A percentile compares a stretch with the other conserved stretches of the same genome.
Evolutionary conservation across 2,329 filamentous ascomycete genomes (phyloP).

Genomic region (Parafenestella ontariensis): DNA sequence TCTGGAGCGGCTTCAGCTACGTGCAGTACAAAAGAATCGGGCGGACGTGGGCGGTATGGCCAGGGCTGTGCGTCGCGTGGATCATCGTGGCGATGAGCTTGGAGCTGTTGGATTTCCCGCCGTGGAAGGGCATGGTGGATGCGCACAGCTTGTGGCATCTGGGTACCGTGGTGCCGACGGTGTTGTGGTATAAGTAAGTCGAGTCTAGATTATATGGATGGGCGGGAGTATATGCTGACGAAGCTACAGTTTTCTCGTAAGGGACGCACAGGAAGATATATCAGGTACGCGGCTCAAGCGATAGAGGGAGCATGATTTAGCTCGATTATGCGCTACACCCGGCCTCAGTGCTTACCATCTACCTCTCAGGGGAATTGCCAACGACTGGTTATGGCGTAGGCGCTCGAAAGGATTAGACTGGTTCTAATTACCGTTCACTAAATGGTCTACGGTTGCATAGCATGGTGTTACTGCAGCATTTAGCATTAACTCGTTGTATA

Average conservation of each 20-base stretch:
- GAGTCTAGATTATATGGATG: not conserved
- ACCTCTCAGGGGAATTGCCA: constrained; percentile 28
- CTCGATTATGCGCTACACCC: constrained; percentile 1
- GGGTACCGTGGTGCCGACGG: constrained; percentile 84
- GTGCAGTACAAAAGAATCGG: constrained; percentile 73
- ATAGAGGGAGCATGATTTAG: constrained; percentile 38
- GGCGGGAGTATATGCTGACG: constrained; percentile 21
- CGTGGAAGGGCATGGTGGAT: constrained; percentile 81
- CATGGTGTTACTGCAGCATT: not conserved
- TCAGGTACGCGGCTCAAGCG: constrained; percentile 76
- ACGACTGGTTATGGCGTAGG: constrained; percentile 25
- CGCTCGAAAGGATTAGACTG: constrained; percentile 17
- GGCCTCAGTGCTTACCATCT: constrained; percentile 27
- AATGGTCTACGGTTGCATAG: not conserved
- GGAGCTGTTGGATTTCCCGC: constrained; percentile 93
- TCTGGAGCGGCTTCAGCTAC: constrained; percentile 88
- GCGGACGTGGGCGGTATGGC: constrained; percentile 84
- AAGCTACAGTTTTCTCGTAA: constrained; percentile 77
- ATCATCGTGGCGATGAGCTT: constrained; percentile 92
- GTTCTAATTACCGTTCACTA: not conserved
- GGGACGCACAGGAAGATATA: constrained; percentile 84
- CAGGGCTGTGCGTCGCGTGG: constrained; percentile 90
- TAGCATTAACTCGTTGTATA: not conserved
- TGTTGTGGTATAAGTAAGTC: constrained; percentile 94
- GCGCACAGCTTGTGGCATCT: constrained; percentile 97